Percentiles rank a stretch among this genome's conserved stretches.
phyloP scores from a whole-genome alignment of 78 protist species.

The Dictyostelium purpureum region DNA sequence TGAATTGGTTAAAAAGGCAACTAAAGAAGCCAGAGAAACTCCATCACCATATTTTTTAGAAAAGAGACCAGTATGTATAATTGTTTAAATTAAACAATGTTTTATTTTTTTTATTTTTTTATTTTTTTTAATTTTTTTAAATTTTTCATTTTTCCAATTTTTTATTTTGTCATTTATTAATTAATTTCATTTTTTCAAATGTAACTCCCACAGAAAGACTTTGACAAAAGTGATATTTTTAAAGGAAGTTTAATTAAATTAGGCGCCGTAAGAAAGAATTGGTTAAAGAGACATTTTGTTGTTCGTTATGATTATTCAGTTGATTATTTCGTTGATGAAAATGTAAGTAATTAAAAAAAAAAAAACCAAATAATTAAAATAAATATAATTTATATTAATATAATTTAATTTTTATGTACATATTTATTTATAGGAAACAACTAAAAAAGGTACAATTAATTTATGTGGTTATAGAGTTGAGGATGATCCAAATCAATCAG shows the following conservation, averaged over 20 bases:
- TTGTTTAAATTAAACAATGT: not conserved
- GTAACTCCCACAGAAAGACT: not conserved
- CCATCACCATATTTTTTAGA: constrained; percentile 28
- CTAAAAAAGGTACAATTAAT: constrained; percentile 66
- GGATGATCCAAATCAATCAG: constrained; percentile 39
- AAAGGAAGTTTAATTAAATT: constrained; percentile 49
- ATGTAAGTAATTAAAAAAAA: not conserved
- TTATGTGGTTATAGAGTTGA: constrained; percentile 60
- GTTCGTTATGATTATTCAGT: constrained; percentile 61
- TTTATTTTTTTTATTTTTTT: no score
- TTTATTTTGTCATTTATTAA: not conserved
- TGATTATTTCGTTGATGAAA: constrained; percentile 72
- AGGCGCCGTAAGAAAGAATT: constrained; percentile 73
- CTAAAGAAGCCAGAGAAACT: constrained; percentile 1
- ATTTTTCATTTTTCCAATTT: not conserved
- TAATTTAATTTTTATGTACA: not conserved
- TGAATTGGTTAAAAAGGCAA: not conserved
- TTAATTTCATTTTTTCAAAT: no score
- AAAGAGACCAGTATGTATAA: not conserved
- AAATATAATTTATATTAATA: not conserved
- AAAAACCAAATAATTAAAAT: not conserved
- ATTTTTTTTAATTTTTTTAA: not conserved
- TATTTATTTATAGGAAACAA: not conserved
- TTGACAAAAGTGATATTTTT: not conserved
- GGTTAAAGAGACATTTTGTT: constrained; percentile 66